Percentiles rank a stretch among this genome's conserved stretches.
Evolutionary conservation across 768 basidiomycete genomes (phyloP).

Genomic region (Tricholoma saponaceum): DNA sequence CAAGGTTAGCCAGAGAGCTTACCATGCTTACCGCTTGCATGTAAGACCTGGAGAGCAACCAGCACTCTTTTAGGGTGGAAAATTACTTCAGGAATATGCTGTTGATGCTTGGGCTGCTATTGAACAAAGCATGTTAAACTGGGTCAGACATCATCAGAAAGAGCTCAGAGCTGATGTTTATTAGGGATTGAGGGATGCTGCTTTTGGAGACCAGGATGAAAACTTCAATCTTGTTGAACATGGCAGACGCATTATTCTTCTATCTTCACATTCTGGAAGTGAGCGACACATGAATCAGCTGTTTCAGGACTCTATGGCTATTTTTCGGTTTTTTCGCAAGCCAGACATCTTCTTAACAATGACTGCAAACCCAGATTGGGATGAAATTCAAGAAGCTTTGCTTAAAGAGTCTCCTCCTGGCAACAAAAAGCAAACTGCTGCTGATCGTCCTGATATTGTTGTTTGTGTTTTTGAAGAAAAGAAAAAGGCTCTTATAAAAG

Average conservation of each 20-base stretch:
- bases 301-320: constrained; percentile 24
- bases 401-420: not conserved
- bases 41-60: constrained; percentile 13
- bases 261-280: constrained; percentile 12
- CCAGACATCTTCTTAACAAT: constrained; percentile 43
- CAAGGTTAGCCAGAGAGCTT: constrained; percentile 12
- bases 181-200: constrained; percentile 26
- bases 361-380: constrained; percentile 44
- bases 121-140: constrained; percentile 37
- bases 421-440: constrained; percentile 13
- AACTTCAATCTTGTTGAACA: constrained; percentile 16
- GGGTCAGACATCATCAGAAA: constrained; percentile 32
- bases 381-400: constrained; percentile 26
- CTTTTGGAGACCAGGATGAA: not conserved
- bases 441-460: not conserved
- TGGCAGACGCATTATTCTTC: too few species aligned
- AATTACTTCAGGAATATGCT: constrained; percentile 41
- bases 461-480: not conserved
- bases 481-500: not conserved
- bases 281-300: constrained; percentile 14
- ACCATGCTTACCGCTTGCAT: constrained; percentile 30
- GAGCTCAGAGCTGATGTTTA: too few species aligned
- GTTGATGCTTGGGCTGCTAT: constrained; percentile 42
- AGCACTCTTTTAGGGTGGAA: constrained; percentile 29
- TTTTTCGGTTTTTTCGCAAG: constrained; percentile 27